Evolutionary conservation across 108 stramenopile genomes (phyloP).

Genomic region (Skeletonema grethae): DNA sequence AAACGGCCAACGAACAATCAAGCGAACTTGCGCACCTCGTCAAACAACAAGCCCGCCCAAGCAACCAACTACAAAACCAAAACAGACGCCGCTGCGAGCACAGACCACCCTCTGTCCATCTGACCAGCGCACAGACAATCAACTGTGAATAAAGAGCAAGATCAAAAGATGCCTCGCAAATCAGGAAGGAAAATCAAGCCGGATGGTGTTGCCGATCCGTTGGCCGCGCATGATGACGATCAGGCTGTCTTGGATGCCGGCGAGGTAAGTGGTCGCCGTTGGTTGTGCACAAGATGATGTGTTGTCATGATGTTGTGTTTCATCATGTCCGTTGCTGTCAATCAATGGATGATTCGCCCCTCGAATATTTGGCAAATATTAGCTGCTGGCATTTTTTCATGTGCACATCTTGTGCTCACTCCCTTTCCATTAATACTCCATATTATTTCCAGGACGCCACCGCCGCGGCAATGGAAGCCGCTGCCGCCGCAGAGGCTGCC

Average conservation of each 20-base stretch:
- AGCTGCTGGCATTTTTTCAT: too few species aligned
- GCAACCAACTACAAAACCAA: not conserved
- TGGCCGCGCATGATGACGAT: not conserved
- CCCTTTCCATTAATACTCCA: not conserved
- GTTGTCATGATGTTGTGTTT: slow-evolving; percentile 1
- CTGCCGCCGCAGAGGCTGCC: slow-evolving; percentile 26
- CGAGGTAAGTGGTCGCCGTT: not conserved
- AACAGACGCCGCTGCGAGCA: slow-evolving; percentile 3
- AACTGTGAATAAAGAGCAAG: not conserved
- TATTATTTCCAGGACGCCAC: slow-evolving; percentile 3
- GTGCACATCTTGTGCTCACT: too few species aligned
- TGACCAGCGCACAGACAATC: slow-evolving; percentile 3
- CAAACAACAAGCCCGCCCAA: too few species aligned
- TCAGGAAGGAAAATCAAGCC: not conserved
- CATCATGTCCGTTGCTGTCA: too few species aligned
- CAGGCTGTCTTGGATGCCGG: not conserved
- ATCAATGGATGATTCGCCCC: too few species aligned
- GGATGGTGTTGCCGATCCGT: slow-evolving; percentile 4
- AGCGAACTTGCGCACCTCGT: too few species aligned
- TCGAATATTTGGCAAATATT: too few species aligned
- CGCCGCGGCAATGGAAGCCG: slow-evolving; percentile 3
- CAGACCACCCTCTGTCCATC: not conserved
- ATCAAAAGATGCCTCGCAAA: slow-evolving; percentile 8
- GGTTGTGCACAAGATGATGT: not conserved
- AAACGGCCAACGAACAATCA: too few species aligned